A percentile compares a stretch with the other conserved stretches of the same genome.
Evolutionary conservation across 495 filamentous ascomycete genomes (phyloP).

Genomic region (Elaphomyces granulatus): DNA sequence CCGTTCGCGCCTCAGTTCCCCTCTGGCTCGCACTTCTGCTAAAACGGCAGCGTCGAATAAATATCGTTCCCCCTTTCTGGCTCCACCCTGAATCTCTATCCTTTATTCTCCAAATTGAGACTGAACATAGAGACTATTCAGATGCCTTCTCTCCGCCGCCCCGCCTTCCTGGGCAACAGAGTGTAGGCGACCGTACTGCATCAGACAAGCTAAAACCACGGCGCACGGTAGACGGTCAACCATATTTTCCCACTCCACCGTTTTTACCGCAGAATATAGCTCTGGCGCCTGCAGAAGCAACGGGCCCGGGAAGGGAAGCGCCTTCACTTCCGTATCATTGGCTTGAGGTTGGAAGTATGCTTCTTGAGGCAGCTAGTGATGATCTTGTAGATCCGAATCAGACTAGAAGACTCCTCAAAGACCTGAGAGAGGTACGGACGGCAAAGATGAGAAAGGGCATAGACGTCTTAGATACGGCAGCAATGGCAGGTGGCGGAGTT

Average conservation of each 20-base stretch:
- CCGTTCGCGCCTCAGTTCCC: constrained; percentile 64
- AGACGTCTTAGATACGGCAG: constrained; percentile 49
- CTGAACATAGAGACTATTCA: constrained; percentile 39
- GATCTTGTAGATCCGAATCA: constrained; percentile 65
- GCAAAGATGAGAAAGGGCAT: constrained; percentile 74
- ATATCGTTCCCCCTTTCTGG: constrained; percentile 86
- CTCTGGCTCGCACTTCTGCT: constrained; percentile 97
- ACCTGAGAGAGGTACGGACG: constrained; percentile 74
- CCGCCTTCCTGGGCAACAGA: constrained; percentile 37
- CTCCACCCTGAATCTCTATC: constrained; percentile 57
- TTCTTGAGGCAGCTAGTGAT: constrained; percentile 72
- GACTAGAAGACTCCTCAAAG: constrained; percentile 61
- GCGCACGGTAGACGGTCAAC: constrained; percentile 28
- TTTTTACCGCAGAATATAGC: constrained; percentile 29
- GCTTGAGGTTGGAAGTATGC: constrained; percentile 73
- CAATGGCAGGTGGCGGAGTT: constrained; percentile 47
- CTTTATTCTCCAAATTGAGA: constrained; percentile 67
- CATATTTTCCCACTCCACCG: constrained; percentile 28
- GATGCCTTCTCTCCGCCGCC: constrained; percentile 63
- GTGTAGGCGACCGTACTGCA: constrained; percentile 18
- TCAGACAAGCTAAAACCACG: constrained; percentile 21
- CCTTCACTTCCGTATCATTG: constrained; percentile 83
- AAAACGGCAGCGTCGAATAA: constrained; percentile 86
- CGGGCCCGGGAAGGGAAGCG: constrained; percentile 14
- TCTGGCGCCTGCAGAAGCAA: constrained; percentile 11